Evolutionary conservation across 1,139 yeast species (phyloP).

Genomic region (Saccharomycopsis hybrid): DNA sequence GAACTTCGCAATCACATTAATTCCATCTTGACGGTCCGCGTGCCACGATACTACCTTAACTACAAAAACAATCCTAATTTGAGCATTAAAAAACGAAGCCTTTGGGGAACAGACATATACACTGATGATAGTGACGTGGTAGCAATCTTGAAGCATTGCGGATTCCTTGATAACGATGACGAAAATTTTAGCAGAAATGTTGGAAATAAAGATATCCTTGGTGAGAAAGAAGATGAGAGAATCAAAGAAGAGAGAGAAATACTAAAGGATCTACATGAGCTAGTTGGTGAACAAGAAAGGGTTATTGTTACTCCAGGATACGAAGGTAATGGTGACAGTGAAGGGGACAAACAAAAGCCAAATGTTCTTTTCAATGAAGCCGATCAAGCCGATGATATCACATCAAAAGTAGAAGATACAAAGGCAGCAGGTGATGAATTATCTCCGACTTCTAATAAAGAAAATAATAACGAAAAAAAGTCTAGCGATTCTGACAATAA

Average conservation of each 20-base stretch:
- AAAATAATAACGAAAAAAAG: not conserved
- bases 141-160: constrained; percentile 67
- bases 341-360: too few species aligned
- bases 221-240: constrained; percentile 61
- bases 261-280: not conserved
- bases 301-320: constrained; percentile 9
- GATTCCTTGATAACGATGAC: constrained; percentile 52
- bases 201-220: constrained; percentile 73
- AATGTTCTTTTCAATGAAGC: not conserved
- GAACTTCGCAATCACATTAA: constrained; percentile 48
- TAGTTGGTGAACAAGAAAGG: not conserved
- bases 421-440: not conserved
- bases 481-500: not conserved
- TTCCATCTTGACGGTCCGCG: constrained; percentile 52
- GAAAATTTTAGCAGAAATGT: too few species aligned
- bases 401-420: not conserved
- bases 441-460: not conserved
- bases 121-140: constrained; percentile 90
- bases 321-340: not conserved
- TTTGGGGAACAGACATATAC: constrained; percentile 93
- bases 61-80: constrained; percentile 30
- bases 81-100: constrained; percentile 41
- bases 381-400: too few species aligned
- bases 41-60: constrained; percentile 41
- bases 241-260: constrained; percentile 4